A percentile compares a stretch with the other conserved stretches of the same genome.
Conservation (phyloP, 164 flowering plant genomes). For the Magnolia kwangsiensis region DNA sequence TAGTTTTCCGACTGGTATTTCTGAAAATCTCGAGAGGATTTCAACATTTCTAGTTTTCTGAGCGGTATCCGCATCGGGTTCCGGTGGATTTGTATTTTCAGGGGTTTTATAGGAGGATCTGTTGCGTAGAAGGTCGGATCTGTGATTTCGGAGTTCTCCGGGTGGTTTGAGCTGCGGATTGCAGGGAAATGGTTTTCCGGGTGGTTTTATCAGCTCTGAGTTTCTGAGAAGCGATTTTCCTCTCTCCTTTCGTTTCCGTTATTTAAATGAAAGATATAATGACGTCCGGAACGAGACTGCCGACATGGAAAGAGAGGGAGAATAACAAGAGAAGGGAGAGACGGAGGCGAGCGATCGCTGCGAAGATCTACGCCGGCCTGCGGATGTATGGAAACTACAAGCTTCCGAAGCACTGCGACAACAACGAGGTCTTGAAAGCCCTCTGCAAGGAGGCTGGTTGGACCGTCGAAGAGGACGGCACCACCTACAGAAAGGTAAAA, state of each 20-base stretch:
- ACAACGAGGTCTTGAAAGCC: conserved; percentile 89
- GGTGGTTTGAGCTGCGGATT: not conserved
- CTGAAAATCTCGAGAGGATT: not conserved
- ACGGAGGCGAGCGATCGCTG: conserved; percentile 80
- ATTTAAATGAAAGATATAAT: conserved; percentile 9
- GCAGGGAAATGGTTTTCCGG: not conserved
- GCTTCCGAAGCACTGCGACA: conserved; percentile 93
- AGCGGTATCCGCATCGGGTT: not conserved
- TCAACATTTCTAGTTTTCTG: not conserved
- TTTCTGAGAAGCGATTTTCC: conserved; percentile 7
- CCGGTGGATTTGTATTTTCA: not conserved
- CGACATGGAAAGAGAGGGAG: conserved; percentile 93
- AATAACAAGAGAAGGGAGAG: conserved; percentile 85
- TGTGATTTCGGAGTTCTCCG: not conserved
- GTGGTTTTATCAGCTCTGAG: not conserved
- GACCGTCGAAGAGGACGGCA: conserved; percentile 88
- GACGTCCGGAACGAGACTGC: conserved; percentile 79
- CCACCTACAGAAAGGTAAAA: conserved; percentile 81
- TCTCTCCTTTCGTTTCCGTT: not conserved
- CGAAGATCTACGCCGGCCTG: conserved; percentile 83
- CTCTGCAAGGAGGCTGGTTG: conserved; percentile 89
- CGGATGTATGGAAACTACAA: conserved; percentile 77
- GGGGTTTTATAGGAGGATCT: not conserved
- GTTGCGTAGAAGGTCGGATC: not conserved
- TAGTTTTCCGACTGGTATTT: not conserved